Evolutionary conservation across 2,329 filamentous ascomycete species (phyloP).

Genomic region (Cadophora sp.): DNA sequence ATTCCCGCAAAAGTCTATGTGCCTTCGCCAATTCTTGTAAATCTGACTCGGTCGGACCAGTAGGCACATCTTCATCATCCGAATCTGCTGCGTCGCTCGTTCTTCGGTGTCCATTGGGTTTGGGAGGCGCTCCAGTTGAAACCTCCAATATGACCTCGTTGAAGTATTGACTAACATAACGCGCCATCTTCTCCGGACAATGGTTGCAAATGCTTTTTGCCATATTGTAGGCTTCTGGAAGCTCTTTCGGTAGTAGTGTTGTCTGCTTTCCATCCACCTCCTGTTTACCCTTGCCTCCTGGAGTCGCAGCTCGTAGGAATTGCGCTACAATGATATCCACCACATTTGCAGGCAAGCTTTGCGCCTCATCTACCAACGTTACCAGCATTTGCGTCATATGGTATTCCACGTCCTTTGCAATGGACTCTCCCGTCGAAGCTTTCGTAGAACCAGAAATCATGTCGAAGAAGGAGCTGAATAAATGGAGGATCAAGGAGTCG

Average conservation of each 20-base stretch:
- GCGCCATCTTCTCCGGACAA: conserved; percentile 91
- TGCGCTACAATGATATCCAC: conserved; percentile 95
- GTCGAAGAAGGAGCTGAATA: conserved; percentile 93
- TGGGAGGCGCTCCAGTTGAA: conserved; percentile 53
- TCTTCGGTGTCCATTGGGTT: conserved; percentile 59
- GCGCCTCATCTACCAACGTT: conserved; percentile 85
- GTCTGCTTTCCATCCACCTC: conserved; percentile 77
- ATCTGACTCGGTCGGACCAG: conserved; percentile 80
- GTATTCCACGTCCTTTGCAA: conserved; percentile 92
- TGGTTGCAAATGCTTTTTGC: conserved; percentile 91
- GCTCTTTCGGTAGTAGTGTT: conserved; percentile 83
- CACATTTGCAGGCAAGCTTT: conserved; percentile 78
- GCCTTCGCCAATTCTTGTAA: conserved; percentile 88
- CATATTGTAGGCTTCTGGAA: conserved; percentile 94
- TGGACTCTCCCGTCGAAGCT: conserved; percentile 76
- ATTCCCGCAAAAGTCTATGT: conserved; percentile 85
- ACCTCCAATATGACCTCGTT: conserved; percentile 95
- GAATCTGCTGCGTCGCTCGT: conserved; percentile 62
- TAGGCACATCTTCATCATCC: conserved; percentile 64
- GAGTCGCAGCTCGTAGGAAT: conserved; percentile 86
- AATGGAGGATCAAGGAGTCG: conserved; percentile 77
- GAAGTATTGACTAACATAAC: conserved; percentile 95
- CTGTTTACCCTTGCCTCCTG: conserved; percentile 60
- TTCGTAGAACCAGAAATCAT: conserved; percentile 82
- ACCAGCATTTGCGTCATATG: conserved; percentile 87